Evolutionary conservation across 306 rosid genomes (phyloP).

Genomic region (Quercus rubra): DNA sequence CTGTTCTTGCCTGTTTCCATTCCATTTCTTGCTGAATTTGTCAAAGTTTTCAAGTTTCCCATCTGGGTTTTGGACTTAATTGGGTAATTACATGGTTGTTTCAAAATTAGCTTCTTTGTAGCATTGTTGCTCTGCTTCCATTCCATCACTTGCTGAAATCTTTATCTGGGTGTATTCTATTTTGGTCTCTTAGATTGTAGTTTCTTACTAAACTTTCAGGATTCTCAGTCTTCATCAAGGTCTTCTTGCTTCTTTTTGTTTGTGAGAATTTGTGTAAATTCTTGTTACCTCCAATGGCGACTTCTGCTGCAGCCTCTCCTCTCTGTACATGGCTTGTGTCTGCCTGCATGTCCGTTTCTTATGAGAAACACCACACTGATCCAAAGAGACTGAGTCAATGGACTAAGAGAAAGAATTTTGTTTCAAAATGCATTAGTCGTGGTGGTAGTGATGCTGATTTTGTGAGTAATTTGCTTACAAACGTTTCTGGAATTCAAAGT

Average conservation of each 20-base stretch:
- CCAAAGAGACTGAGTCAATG: conserved; percentile 31
- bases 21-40: background rate
- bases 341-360: conserved; percentile 89
- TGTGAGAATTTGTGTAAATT: background rate
- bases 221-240: background rate
- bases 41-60: background rate
- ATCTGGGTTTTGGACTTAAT: background rate
- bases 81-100: background rate
- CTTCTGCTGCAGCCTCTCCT: conserved; percentile 59
- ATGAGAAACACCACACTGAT: conserved; percentile 40
- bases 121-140: background rate
- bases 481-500: conserved; percentile 71
- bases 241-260: background rate
- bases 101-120: background rate
- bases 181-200: background rate
- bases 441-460: conserved; percentile 18
- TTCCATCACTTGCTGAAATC: background rate
- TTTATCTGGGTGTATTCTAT: background rate
- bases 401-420: conserved; percentile 27
- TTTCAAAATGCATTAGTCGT: conserved; percentile 29
- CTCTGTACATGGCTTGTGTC: conserved; percentile 91
- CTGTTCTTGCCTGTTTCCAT: background rate
- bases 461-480: conserved; percentile 37
- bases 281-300: conserved; percentile 38
- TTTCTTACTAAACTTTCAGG: background rate